Evolutionary conservation across 768 basidiomycete species (phyloP), one percentile per base, ranked within the genome.

Genomic region (Termitomyces bulborhizus): DNA sequence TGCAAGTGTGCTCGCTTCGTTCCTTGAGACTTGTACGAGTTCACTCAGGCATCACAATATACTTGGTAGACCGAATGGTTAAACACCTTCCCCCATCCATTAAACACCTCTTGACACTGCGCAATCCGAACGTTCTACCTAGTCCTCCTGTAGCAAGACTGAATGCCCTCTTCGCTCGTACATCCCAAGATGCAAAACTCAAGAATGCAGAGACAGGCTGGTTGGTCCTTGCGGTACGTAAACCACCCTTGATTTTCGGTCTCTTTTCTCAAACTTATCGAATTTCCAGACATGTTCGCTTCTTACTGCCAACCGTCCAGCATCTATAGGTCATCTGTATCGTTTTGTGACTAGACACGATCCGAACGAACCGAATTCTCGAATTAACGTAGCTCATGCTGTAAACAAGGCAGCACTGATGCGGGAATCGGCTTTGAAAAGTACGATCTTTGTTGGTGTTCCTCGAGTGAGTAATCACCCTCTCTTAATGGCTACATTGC

Each of bases 351-450:
- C 86, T 12, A 76, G 82, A 57, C 69, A 72, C 55, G 70, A 72
- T 47, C 60, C 69, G 61, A 70, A 70, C 54, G 69, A 72, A 59
- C 68, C 68, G 43, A 64, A 61, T 56, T 72, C 80, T 59, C 57
- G 73, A 73, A 65, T 76, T 66, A 54, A 68, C 69, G 57, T 84
- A 52, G 68, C 77, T 57, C 81, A 79, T 57, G 84, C 85, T 49
- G 76, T 88, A 56, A 80, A 82, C 69, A 85, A 78, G 66, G 90
- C 89, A 59, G 88, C 90, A 60, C 68, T 92, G 60, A 93, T 96
- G 83, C 80, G 93, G 44, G 93, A 96, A 74, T 82, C 90, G 31
- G 90, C 89, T 31, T 66, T 96, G 68, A 96, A 96, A 74, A 92
- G 90, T 66, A 81, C 84, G 65, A 88, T 93, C 63, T 94, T 96